phyloP scores from a whole-genome alignment of 495 filamentous ascomycete genomes.

The Penicillium daleae region DNA sequence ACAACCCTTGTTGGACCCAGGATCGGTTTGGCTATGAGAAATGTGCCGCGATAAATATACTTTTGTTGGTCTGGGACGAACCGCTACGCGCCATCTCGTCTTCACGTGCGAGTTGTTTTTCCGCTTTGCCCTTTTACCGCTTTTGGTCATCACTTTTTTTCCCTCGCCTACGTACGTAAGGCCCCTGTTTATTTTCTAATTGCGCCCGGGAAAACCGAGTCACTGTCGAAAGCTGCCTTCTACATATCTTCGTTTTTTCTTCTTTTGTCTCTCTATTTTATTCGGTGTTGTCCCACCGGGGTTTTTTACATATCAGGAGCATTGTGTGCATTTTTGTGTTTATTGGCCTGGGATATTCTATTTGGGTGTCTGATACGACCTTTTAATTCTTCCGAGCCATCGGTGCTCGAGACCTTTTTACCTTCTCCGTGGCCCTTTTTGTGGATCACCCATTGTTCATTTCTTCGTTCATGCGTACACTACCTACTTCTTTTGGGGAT shows the following conservation, averaged over 20 bases:
- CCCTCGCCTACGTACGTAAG: conserved; percentile 14
- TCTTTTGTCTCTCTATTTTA: conserved; percentile 21
- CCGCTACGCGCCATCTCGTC: conserved; percentile 25
- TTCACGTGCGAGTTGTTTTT: conserved; percentile 14
- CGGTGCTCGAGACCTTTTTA: conserved; percentile 19
- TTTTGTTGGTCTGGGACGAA: conserved; percentile 32
- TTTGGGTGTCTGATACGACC: conserved; percentile 32
- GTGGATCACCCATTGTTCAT: conserved; percentile 4
- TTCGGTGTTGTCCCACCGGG: conserved; percentile 30
- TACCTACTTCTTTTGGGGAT: conserved; percentile 13
- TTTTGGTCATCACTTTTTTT: conserved; percentile 7
- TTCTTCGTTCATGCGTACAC: conserved; percentile 9
- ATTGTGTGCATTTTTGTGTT: conserved; percentile 32
- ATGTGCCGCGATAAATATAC: conserved; percentile 31
- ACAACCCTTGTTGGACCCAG: neutral
- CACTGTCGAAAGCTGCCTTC: conserved; percentile 14
- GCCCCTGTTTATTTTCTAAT: conserved; percentile 14
- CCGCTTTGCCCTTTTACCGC: conserved; percentile 7
- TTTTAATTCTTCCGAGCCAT: conserved; percentile 29
- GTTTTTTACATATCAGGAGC: conserved; percentile 36
- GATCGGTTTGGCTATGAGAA: conserved; percentile 32
- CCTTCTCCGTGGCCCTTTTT: conserved; percentile 1
- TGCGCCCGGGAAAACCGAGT: conserved; percentile 23
- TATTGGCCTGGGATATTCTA: conserved; percentile 35
- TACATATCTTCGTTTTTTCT: conserved; percentile 12